These are phyloP conservation scores for Metarhizium album DNA, from an alignment of 2,329 filamentous ascomycete species.

Conservation along the genomic window DNA sequence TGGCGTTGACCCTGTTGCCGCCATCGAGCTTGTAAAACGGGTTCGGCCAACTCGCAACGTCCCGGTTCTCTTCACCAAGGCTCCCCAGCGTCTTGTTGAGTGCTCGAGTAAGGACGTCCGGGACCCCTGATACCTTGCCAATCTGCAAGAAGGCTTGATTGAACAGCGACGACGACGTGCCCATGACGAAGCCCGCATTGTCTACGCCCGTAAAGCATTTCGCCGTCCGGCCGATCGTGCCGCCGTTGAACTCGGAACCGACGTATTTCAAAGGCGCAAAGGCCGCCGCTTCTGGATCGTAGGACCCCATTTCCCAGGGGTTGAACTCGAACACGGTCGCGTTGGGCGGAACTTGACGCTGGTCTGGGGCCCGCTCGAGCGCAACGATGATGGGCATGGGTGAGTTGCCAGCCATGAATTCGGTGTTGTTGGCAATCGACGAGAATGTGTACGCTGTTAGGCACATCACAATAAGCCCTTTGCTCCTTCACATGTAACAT, in stretches of 20 bases:
- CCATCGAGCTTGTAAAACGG: slow-evolving; percentile 61
- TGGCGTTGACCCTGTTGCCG: slow-evolving; percentile 44
- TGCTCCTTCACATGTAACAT: neutral
- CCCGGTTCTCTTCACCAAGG: slow-evolving; percentile 50
- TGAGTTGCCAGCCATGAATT: slow-evolving; percentile 51
- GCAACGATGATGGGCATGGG: slow-evolving; percentile 68
- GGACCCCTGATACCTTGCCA: slow-evolving; percentile 28
- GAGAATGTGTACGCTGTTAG: slow-evolving; percentile 61
- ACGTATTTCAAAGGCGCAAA: slow-evolving; percentile 63
- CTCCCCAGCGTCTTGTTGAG: slow-evolving; percentile 39
- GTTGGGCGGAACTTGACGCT: slow-evolving; percentile 44
- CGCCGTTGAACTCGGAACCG: slow-evolving; percentile 60
- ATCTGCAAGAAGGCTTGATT: slow-evolving; percentile 64
- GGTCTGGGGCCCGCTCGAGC: slow-evolving; percentile 53
- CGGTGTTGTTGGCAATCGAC: slow-evolving; percentile 41
- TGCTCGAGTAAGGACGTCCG: slow-evolving; percentile 38
- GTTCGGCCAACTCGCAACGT: slow-evolving; percentile 69
- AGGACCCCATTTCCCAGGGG: slow-evolving; percentile 69
- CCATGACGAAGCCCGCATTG: slow-evolving; percentile 74
- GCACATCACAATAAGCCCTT: neutral
- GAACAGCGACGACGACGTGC: slow-evolving; percentile 76
- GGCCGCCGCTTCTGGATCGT: slow-evolving; percentile 59
- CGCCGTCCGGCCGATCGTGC: slow-evolving; percentile 42
- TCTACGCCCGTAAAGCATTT: slow-evolving; percentile 71
- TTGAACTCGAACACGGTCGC: slow-evolving; percentile 70